phyloP scores from a whole-genome alignment of 2,329 filamentous ascomycete genomes.

The Harringtonia aguacate region DNA sequence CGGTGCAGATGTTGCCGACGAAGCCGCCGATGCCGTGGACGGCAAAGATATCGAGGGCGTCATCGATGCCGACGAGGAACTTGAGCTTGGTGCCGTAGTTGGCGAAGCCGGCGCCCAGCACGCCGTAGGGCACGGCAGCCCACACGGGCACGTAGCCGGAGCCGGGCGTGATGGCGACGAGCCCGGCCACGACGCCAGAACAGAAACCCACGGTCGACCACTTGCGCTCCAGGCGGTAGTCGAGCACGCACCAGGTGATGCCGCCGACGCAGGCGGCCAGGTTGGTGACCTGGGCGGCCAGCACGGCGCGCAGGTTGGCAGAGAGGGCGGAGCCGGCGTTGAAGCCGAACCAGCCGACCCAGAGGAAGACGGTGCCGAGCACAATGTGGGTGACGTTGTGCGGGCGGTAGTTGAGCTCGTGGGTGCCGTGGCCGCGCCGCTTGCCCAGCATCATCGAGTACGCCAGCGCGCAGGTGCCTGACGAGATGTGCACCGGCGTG shows the following conservation, averaged over 20 bases:
- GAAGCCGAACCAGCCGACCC: constrained; percentile 95
- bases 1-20: constrained; percentile 69
- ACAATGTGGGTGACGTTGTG: constrained; percentile 92
- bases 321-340: constrained; percentile 76
- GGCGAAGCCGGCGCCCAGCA: constrained; percentile 65
- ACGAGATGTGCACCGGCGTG: constrained; percentile 81
- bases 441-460: constrained; percentile 91
- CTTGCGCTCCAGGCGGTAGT: constrained; percentile 81
- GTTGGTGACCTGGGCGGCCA: constrained; percentile 81
- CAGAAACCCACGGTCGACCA: constrained; percentile 93
- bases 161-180: constrained; percentile 81
- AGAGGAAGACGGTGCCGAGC: constrained; percentile 85
- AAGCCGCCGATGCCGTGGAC: constrained; percentile 71
- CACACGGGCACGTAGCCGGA: constrained; percentile 77
- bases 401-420: constrained; percentile 82
- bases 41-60: constrained; percentile 81
- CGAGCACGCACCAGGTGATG: constrained; percentile 80
- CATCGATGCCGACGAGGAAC: constrained; percentile 70
- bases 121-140: constrained; percentile 70
- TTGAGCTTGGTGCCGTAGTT: constrained; percentile 91
- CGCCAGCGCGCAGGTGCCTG: constrained; percentile 71
- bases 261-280: constrained; percentile 74
- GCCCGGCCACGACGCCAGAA: constrained; percentile 76
- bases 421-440: constrained; percentile 71
- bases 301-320: constrained; percentile 74